Base-by-base conservation (phyloP, 116 monocot genomes). In the Zostera marina region DNA sequence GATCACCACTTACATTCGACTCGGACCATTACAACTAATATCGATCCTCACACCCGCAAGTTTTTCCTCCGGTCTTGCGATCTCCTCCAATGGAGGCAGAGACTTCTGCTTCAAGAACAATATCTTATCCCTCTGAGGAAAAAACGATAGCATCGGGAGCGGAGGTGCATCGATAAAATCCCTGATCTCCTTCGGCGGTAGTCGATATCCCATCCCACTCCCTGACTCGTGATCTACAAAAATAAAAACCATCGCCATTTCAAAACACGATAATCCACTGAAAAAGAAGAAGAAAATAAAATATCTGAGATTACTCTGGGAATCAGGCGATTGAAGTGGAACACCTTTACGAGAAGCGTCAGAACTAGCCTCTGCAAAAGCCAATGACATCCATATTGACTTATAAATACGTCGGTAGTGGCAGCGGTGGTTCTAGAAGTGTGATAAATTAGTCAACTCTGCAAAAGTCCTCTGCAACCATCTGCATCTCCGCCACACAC, bases 161-260 rank as follows among this genome's bases (percentile, higher is more conserved):
- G 96, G 89, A 22, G 85, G 85, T 22, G 96, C 86, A 72, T 96
- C 96, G 17, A 96, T 80, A 59, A 96, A 89, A 53, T 96, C 96
- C 67, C 66, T 73, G 21, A 96, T 96, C 69, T 85, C 89, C 66
- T 80, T 88, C 38, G 96, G 96, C 56, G 96, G 96, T 68, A 89
- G 41, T 16, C 76, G 72, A 59, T 85, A 89, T 0, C 89, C 82
- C 32, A 21, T 51, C 8, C n/a, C 20, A 51, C 15, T 0, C 2
- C 12, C 15, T 19, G 20, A 51, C 15, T 49, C 49, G 20, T 51
- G 8, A 20, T 21, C 49, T 21, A 51, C 32, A 32, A 32, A 32
- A 32, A 32, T 2, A 49, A 49, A 48, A 20, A 51, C 20, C 8
- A 8, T 21, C 1, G 12, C 49, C n/a, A 8, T 17, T 19, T 51